phyloP scores from a whole-genome alignment of 345 rosid species.

The Carallia pectinifolia region DNA sequence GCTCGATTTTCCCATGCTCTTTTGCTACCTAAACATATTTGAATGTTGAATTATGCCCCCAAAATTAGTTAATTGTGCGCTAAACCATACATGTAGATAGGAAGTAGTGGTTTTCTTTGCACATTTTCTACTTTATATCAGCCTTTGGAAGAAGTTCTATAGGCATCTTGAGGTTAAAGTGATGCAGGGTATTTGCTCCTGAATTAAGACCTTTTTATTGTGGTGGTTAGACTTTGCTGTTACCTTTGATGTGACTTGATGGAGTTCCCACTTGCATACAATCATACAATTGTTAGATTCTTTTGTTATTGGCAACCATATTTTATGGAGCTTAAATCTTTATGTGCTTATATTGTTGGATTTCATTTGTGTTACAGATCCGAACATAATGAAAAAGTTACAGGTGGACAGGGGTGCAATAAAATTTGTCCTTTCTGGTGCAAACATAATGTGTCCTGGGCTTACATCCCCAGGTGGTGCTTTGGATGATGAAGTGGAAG shows the following conservation, averaged over 20 bases:
- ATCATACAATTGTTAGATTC: no score
- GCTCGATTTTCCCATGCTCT: background rate
- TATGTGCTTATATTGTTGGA: background rate
- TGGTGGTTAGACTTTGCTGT: background rate
- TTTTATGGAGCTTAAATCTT: background rate
- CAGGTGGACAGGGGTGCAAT: conserved; percentile 99
- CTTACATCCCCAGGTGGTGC: conserved; percentile 97
- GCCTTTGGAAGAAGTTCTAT: background rate
- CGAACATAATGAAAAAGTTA: conserved; percentile 86
- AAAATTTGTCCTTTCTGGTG: conserved; percentile 92
- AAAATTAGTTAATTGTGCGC: background rate
- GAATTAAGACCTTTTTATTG: background rate
- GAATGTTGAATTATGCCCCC: no score
- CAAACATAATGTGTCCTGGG: conserved; percentile 99
- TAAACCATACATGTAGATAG: background rate
- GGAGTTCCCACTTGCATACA: no score
- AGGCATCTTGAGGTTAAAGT: background rate
- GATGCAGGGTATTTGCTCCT: background rate
- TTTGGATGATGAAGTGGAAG: conserved; percentile 83
- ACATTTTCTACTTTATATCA: background rate
- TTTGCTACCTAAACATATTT: background rate
- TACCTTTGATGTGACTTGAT: background rate
- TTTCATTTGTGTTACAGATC: conserved; percentile 44
- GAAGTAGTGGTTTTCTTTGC: background rate
- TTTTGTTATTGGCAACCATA: no score